Evolutionary conservation across 805 yeast species (phyloP).

Genomic region (Cyberlindnera japonica): DNA sequence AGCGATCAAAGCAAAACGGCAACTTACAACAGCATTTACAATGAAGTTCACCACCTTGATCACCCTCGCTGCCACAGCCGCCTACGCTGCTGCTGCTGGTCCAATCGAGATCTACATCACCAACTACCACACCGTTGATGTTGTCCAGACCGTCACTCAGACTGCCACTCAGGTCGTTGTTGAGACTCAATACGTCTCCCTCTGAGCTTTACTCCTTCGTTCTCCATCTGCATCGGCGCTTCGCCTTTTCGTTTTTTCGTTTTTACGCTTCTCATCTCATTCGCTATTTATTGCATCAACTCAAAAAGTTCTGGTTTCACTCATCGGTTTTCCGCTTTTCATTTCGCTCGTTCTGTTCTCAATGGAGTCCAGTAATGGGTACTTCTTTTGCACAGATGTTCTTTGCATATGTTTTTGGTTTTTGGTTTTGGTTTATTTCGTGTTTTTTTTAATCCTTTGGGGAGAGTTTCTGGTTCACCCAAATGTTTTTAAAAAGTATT

Average conservation of each 20-base stretch:
- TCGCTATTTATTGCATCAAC: not conserved
- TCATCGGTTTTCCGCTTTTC: not conserved
- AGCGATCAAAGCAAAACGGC: not conserved
- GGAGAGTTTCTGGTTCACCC: not conserved
- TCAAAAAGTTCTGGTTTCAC: not conserved
- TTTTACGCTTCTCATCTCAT: too few species aligned
- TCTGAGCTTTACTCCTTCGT: slow-evolving; percentile 2
- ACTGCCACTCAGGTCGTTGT: slow-evolving; percentile 24
- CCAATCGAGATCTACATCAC: slow-evolving; percentile 28
- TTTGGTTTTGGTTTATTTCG: not conserved
- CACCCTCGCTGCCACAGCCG: slow-evolving; percentile 19
- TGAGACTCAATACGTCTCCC: slow-evolving; percentile 26
- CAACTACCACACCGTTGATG: slow-evolving; percentile 24
- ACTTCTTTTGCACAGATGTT: not conserved
- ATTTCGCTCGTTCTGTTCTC: not conserved
- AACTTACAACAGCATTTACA: slow-evolving; percentile 1
- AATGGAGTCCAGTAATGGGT: not conserved
- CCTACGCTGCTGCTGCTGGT: slow-evolving; percentile 23
- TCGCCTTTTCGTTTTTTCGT: too few species aligned
- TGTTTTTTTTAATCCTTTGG: not conserved
- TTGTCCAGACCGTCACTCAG: slow-evolving; percentile 24
- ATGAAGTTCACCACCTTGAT: slow-evolving; percentile 25
- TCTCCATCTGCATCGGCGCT: not conserved
- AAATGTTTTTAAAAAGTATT: too few species aligned
- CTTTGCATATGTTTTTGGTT: not conserved